Evolutionary conservation across 1,139 yeast species (phyloP), one percentile per base, ranked within the genome.

Genomic region (Blastobotrys indianensis): DNA sequence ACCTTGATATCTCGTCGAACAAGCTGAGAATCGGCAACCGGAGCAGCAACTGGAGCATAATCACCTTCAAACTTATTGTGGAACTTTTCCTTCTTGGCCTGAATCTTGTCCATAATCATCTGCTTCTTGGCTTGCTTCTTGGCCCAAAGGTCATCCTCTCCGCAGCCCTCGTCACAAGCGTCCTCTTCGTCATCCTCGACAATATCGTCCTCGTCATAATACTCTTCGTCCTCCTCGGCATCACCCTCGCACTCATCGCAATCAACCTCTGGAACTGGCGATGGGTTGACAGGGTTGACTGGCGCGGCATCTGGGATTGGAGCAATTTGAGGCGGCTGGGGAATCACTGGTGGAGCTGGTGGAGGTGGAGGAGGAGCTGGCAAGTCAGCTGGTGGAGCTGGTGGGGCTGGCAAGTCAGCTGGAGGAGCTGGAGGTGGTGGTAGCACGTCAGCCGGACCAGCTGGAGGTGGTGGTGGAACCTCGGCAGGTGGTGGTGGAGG

Each of bases 121-220:
- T 38, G 17, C 33, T 38, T 38, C 30, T 38, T 30, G 34, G 41
- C 41, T 29, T 31, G 13, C 33, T 31, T 31, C 13, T n/a, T n/a
- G 25, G 25, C 25, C 13, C 29, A 23, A 13, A 23, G 6, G 11
- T 28, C 37, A 20, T 29, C 35, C 13, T 37, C 4, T 5, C 32
- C 42, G 15, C 32, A 20, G 15, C 16, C 30, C 2, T 28, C 15
- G 30, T n/a, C 2, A 32, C 10, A 20, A 8, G 11, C 39, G n/a
- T 12, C 36, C 13, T 32, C 36, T 15, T 32, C 29, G 10, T 11
- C 5, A 9, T 39, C 42, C 3, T 17, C 42, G 10, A 31, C 36
- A 28, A n/a, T n/a, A 9, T 39, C 42, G 17, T 32, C 42, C 7
- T 39, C 42, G 8, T 30, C 37, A 31, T 12, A 30, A 2, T 39